phyloP scores from a whole-genome alignment of 2,329 filamentous ascomycete genomes.

The Arthroderma uncinatum region DNA sequence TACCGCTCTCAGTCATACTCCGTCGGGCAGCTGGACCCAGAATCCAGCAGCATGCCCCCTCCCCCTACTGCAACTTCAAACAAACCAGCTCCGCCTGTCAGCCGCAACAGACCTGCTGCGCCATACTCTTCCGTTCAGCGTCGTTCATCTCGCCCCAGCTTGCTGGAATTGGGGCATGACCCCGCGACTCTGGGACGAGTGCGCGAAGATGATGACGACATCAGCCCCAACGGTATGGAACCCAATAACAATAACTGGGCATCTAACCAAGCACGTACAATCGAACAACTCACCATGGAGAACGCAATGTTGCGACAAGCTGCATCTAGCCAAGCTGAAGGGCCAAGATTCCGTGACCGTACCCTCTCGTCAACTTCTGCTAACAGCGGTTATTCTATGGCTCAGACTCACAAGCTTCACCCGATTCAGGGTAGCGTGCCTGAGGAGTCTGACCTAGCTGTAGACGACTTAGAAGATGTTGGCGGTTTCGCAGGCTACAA shows the following conservation, averaged over 20 bases:
- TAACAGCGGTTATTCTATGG: slow-evolving; percentile 25
- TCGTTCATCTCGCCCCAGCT: slow-evolving; percentile 54
- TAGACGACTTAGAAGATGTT: slow-evolving; percentile 37
- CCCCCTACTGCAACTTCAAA: slow-evolving; percentile 17
- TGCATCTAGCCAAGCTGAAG: slow-evolving; percentile 29
- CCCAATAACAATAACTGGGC: slow-evolving; percentile 26
- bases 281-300: slow-evolving; percentile 38
- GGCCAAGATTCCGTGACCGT: slow-evolving; percentile 29
- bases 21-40: slow-evolving; percentile 74
- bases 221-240: slow-evolving; percentile 31
- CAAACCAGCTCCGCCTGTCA: slow-evolving; percentile 19
- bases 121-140: slow-evolving; percentile 63
- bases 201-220: slow-evolving; percentile 40
- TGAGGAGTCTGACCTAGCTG: slow-evolving; percentile 35
- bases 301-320: slow-evolving; percentile 39
- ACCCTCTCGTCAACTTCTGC: slow-evolving; percentile 32
- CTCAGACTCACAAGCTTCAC: slow-evolving; percentile 25
- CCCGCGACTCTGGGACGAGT: slow-evolving; percentile 37
- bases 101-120: slow-evolving; percentile 29
- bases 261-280: slow-evolving; percentile 34
- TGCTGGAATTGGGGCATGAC: slow-evolving; percentile 38
- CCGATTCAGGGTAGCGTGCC: slow-evolving; percentile 33
- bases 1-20: slow-evolving; percentile 96
- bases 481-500: slow-evolving; percentile 31
- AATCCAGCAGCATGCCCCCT: slow-evolving; percentile 34